Conservation (phyloP, 495 filamentous ascomycete genomes). For the Evansstolkia leycettana region DNA sequence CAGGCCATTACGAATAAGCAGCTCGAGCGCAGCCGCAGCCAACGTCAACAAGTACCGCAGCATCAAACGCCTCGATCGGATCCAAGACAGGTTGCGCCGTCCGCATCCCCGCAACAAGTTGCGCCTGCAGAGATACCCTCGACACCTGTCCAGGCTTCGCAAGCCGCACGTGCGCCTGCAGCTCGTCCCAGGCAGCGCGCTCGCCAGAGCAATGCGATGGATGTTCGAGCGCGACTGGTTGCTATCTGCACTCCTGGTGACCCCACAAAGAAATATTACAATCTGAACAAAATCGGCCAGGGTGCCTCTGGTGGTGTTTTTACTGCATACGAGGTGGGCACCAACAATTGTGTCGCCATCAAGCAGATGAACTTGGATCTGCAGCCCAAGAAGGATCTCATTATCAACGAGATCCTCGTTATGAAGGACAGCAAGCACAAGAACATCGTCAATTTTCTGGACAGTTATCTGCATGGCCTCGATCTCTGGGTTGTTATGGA, state of each 20-base stretch:
- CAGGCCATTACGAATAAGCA: constrained; percentile 47
- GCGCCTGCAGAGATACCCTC: constrained; percentile 10
- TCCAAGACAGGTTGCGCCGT: constrained; percentile 15
- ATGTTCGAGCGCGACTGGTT: constrained; percentile 72
- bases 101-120: constrained; percentile 8
- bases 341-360: constrained; percentile 85
- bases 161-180: constrained; percentile 43
- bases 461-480: constrained; percentile 77
- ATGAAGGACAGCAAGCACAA: constrained; percentile 99
- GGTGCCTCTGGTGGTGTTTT: constrained; percentile 94
- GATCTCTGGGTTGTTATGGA: constrained; percentile 99
- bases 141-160: constrained; percentile 34
- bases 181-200: constrained; percentile 65
- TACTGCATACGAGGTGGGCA: constrained; percentile 75
- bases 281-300: constrained; percentile 91
- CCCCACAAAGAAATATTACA: constrained; percentile 74
- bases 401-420: constrained; percentile 97
- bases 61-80: constrained; percentile 18
- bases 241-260: constrained; percentile 84
- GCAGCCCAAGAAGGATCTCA: constrained; percentile 96
- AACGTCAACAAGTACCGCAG: constrained; percentile 37
- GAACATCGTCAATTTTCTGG: constrained; percentile 98
- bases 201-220: constrained; percentile 61
- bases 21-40: constrained; percentile 54
- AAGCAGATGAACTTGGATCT: constrained; percentile 99